phyloP scores from a whole-genome alignment of 2,329 filamentous ascomycete species.

The Beauveria bassiana region DNA sequence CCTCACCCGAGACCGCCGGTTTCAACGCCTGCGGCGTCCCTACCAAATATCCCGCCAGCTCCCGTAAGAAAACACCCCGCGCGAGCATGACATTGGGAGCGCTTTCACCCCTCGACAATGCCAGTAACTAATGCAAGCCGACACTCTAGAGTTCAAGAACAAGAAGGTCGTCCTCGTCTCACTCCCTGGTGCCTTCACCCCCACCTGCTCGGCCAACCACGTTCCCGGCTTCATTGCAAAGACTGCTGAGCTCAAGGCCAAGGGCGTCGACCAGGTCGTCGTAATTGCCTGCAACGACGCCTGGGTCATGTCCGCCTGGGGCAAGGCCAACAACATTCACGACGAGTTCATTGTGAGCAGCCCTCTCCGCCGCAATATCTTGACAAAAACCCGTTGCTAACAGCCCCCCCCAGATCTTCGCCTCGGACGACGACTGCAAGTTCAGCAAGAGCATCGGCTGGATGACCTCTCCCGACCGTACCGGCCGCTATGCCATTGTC shows the following conservation, averaged over 20 bases:
- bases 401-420: constrained; percentile 52
- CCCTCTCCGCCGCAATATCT: constrained; percentile 10
- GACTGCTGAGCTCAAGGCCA: constrained; percentile 60
- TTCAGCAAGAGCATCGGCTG: constrained; percentile 77
- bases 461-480: constrained; percentile 60
- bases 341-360: constrained; percentile 54
- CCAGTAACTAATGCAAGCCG: not conserved
- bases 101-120: not conserved
- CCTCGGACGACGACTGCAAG: constrained; percentile 58
- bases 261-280: constrained; percentile 76
- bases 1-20: constrained; percentile 57
- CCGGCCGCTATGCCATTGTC: constrained; percentile 71
- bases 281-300: constrained; percentile 80
- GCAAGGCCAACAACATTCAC: constrained; percentile 75
- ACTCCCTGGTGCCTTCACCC: constrained; percentile 71
- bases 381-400: not conserved
- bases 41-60: constrained; percentile 69
- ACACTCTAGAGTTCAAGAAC: constrained; percentile 41
- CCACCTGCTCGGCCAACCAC: constrained; percentile 75
- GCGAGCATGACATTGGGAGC: not conserved
- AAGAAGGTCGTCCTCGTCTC: constrained; percentile 51
- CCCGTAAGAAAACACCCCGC: constrained; percentile 39
- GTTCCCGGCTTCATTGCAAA: constrained; percentile 73
- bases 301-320: constrained; percentile 84
- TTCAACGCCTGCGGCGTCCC: constrained; percentile 74